Base-by-base conservation (phyloP, 345 rosid species). In the Noccaea caerulescens region DNA sequence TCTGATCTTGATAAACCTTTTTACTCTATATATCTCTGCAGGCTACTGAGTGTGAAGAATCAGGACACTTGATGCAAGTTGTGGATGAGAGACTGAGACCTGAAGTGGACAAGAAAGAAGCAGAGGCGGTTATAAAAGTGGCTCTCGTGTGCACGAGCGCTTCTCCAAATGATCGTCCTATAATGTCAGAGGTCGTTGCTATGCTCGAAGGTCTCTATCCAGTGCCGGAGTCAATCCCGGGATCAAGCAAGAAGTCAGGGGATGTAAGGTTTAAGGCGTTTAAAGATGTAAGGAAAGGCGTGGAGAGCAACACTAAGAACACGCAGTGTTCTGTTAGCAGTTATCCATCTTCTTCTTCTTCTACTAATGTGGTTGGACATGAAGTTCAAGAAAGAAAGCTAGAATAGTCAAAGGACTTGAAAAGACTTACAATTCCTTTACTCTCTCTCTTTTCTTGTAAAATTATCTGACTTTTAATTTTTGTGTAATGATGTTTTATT, bases 131-230 rank as follows among this genome's bases (percentile, higher is more conserved):
- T 68, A 72, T 87, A 27, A 81, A 80, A 73, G 80, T 83, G 43
- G 86, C 87, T 41, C 77, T 87, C 1, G 47, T 82, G 51, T 87
- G 92, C 67, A 63, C 85, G 0, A 82, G 76, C 36, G 86, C 81
- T 1, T 80, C 88, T 3, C 80, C 85, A 5, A 58, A 82, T 4
- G 67, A 68, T 27, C 78, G 92, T 44, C 92, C 92, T 37, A 50
- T 68, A 23, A 87, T 85, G 89, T 85, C 87, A n/a, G 85, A 81
- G 75, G 87, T 80, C 1, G 86, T 80, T 51, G 78, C 66, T n/a
- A 83, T 82, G 85, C 76, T 87, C 0, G 87, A 84, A 68, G 87
- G 87, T 57, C 46, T 53, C 8, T 65, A 43, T 68, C 46, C 67
- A 7, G 77, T 86, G 47, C 88, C 81, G 1, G 83, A 81, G 14